Conservation (phyloP, 1,284 basidiomycete species). For the Cutaneotrichosporon sp. region DNA sequence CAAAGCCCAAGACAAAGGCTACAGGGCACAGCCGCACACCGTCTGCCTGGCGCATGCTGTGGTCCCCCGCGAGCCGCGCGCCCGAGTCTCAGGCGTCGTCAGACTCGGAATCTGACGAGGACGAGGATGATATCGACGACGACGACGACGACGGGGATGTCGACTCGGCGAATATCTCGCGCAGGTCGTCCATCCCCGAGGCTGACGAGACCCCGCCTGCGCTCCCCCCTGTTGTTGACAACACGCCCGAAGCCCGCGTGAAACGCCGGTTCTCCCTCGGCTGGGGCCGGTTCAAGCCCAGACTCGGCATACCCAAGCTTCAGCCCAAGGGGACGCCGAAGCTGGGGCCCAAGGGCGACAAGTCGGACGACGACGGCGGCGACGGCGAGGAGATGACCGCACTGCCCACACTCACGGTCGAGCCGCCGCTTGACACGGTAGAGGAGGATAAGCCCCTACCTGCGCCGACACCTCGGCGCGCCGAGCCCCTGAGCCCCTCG, state of each 20-base stretch:
- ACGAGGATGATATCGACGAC: slow-evolving; percentile 1
- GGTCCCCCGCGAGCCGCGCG: not conserved
- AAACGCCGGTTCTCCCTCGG: slow-evolving; percentile 26
- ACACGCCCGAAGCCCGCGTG: slow-evolving; percentile 11
- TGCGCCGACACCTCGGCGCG: too few relatives aligned
- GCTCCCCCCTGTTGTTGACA: not conserved
- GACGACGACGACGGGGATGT: slow-evolving; percentile 1
- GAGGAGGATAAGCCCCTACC: not conserved
- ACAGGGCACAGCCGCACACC: not conserved
- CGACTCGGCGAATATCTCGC: slow-evolving; percentile 1
- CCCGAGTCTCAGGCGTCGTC: slow-evolving; percentile 2
- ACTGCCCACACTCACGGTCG: not conserved
- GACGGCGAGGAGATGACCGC: not conserved
- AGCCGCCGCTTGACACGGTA: slow-evolving; percentile 5
- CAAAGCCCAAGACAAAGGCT: slow-evolving; percentile 8
- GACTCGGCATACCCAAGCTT: slow-evolving; percentile 13
- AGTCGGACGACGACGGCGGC: not conserved
- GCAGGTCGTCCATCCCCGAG: slow-evolving; percentile 25
- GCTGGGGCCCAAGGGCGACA: not conserved
- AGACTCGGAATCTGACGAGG: slow-evolving; percentile 3
- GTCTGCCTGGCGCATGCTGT: slow-evolving; percentile 16
- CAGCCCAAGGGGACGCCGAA: slow-evolving; percentile 6
- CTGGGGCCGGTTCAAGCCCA: slow-evolving; percentile 32
- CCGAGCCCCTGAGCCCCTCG: not conserved
- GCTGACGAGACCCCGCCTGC: slow-evolving; percentile 30